Evolutionary conservation across 2,329 filamentous ascomycete genomes (phyloP), one percentile per base, ranked within the genome.

Genomic region (Pyrenochaeta sp.): DNA sequence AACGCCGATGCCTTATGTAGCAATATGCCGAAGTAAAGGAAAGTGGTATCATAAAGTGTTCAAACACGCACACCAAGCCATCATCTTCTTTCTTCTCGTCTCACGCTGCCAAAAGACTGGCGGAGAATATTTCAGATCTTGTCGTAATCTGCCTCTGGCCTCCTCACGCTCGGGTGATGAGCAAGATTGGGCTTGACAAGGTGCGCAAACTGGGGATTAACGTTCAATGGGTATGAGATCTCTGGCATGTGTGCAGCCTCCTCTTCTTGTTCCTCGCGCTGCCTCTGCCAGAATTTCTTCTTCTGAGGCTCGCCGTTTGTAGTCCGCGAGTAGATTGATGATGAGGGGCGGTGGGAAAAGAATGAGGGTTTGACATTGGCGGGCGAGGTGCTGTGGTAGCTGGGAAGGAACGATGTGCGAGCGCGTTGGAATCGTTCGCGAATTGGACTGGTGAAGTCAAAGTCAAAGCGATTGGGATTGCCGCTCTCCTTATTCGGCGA

Each of bases 211-310:
- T 82, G 78, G n/a, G 79, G 77, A 54, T 84, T 82, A 27, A 79
- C 77, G 48, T 81, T 79, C 52, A 85, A 72, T 0, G 85, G 85
- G 9, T 77, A 78, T 1, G 83, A 86, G 61, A 89, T 87, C 57
- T 84, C 82, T 42, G 81, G 74, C 61, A 82, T 71, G 27, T 73
- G 76, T 42, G 72, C 81, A 45, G 75, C 77, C 56, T 78, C 74
- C 65, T 75, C 77, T 39, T 81, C 66, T 49, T 64, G 59, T 31
- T 64, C 58, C 31, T 56, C 54, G 30, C 60, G 63, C 42, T 66
- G 65, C 47, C 64, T 63, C 55, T 66, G 67, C 69, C 69, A 72
- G 58, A 72, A 72, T 51, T 64, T 63, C 58, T 65, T 67, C 29
- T 58, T 58, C 36, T 68, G 62, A 2, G 64, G 63, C 54, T 68